These are phyloP conservation scores for Wickerhamiella spandovensis DNA, from an alignment of 805 yeast species.

Conservation along the genomic window DNA sequence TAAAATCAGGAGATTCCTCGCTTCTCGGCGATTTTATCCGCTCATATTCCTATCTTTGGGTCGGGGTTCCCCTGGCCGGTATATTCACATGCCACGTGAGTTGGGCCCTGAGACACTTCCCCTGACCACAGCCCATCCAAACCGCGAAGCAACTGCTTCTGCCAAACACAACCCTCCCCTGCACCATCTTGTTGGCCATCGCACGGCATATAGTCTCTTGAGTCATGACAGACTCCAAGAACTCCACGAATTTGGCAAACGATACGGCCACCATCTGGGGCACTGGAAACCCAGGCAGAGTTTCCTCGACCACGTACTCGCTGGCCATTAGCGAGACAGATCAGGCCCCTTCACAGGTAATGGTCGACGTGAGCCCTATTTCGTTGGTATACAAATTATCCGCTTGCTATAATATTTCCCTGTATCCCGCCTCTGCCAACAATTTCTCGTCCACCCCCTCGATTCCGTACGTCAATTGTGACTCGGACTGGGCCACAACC, in stretches of 20 bases:
- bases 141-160: neutral
- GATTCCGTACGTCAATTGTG: slow-evolving; percentile 4
- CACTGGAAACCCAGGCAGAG: neutral
- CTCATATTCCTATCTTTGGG: neutral
- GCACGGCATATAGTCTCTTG: neutral
- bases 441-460: neutral
- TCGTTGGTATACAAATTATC: neutral
- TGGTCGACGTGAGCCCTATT: neutral
- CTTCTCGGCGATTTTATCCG: no score
- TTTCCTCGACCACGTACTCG: neutral
- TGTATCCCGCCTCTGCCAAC: neutral
- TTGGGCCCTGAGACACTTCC: neutral
- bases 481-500: neutral
- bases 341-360: neutral
- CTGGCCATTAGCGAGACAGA: neutral
- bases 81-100: neutral
- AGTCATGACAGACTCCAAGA: neutral
- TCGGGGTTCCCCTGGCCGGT: neutral
- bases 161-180: neutral
- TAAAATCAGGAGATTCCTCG: no score
- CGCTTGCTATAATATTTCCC: neutral
- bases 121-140: neutral
- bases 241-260: neutral
- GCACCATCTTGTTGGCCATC: no score
- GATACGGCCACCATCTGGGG: neutral